phyloP scores from a whole-genome alignment of 805 yeast genomes.

The Sugiyamaella qingdaonensis region DNA sequence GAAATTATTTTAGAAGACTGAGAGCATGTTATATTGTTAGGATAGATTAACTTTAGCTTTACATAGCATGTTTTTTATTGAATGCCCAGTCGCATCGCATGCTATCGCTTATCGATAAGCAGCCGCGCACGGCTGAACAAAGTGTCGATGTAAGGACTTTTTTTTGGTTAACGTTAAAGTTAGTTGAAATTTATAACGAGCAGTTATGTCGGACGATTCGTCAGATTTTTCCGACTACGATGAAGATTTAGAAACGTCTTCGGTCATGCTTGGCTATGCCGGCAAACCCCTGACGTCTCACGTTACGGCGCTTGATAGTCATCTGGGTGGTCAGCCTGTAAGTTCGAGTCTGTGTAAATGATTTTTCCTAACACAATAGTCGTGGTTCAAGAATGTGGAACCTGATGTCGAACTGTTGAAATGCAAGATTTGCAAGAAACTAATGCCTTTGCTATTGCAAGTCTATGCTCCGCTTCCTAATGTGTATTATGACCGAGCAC shows the following conservation, averaged over 20 bases:
- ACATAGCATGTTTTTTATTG: too few species aligned
- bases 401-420: conserved; percentile 49
- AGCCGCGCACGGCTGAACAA: background rate
- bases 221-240: conserved; percentile 36
- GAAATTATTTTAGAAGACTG: conserved; percentile 21
- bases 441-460: conserved; percentile 69
- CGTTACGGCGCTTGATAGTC: conserved; percentile 14
- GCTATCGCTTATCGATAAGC: background rate
- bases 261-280: conserved; percentile 35
- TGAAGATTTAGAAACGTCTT: conserved; percentile 28
- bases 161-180: too few species aligned
- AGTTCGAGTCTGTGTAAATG: background rate
- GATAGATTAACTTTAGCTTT: too few species aligned
- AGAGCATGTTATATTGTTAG: too few species aligned
- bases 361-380: background rate
- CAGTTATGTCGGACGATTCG: conserved; percentile 13
- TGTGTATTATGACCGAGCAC: conserved; percentile 68
- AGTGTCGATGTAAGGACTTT: too few species aligned
- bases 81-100: too few species aligned
- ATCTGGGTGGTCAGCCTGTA: conserved; percentile 9
- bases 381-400: conserved; percentile 62
- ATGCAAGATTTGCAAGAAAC: conserved; percentile 63
- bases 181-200: background rate
- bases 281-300: conserved; percentile 24
- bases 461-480: conserved; percentile 75